Percentiles rank a stretch among this genome's conserved stretches.
Evolutionary conservation across 192 early-diverging fungal species (phyloP).

Genomic region (Mortierella antarctica): DNA sequence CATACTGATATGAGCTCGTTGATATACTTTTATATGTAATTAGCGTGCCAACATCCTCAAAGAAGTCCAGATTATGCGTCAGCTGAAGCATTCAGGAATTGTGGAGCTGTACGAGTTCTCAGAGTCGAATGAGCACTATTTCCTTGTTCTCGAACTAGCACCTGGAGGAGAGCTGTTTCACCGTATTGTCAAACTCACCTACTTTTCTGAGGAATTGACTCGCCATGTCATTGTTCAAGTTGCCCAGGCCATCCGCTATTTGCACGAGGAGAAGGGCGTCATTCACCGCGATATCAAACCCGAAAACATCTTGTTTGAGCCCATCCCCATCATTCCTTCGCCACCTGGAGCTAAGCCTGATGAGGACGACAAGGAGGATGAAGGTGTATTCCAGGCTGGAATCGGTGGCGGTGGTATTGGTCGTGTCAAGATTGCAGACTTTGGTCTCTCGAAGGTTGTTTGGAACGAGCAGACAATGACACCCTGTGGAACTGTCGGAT

Average conservation of each 20-base stretch:
- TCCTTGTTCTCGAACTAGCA: constrained; percentile 83
- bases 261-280: constrained; percentile 85
- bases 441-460: constrained; percentile 89
- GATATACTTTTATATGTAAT: background rate
- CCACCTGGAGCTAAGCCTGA: constrained; percentile 56
- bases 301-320: constrained; percentile 88
- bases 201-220: constrained; percentile 80
- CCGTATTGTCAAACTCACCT: constrained; percentile 83
- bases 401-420: constrained; percentile 89
- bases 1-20: background rate
- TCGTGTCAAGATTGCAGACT: constrained; percentile 87
- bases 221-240: constrained; percentile 90
- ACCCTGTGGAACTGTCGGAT: constrained; percentile 93
- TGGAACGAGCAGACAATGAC: constrained; percentile 87
- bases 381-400: constrained; percentile 76
- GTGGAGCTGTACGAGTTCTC: constrained; percentile 80
- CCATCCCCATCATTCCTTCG: constrained; percentile 71
- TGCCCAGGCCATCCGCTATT: constrained; percentile 83
- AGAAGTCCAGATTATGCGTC: constrained; percentile 88
- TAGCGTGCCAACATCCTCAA: constrained; percentile 86
- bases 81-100: constrained; percentile 81
- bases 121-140: constrained; percentile 81
- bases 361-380: constrained; percentile 77
- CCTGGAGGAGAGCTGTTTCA: constrained; percentile 94
- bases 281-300: constrained; percentile 95